Evolutionary conservation across 306 rosid species (phyloP).

Genomic region (Acacia acuminata): DNA sequence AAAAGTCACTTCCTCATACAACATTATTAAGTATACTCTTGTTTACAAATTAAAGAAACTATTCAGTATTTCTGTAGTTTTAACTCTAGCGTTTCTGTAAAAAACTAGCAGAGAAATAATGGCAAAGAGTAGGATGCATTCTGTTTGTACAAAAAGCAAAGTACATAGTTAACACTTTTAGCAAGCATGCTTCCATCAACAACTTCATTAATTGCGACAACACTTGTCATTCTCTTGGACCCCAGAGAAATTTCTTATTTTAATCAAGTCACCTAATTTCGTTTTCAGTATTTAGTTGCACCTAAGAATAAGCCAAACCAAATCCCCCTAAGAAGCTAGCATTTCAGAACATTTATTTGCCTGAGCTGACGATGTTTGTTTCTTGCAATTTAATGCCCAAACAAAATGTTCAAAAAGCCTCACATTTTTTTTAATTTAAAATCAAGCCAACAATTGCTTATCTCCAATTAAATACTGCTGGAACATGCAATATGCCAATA

Average conservation of each 20-base stretch:
- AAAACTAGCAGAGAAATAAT: neutral
- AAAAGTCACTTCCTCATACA: neutral
- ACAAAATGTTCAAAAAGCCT: neutral
- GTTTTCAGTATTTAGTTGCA: neutral
- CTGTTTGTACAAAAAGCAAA: neutral
- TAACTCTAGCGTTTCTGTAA: neutral
- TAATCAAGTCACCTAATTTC: neutral
- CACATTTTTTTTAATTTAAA: neutral
- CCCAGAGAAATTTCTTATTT: neutral
- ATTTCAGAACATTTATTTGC: neutral
- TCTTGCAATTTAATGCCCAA: neutral
- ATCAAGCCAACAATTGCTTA: conserved; percentile 8
- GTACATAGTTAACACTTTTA: neutral
- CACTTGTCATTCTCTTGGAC: neutral
- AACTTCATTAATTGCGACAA: neutral
- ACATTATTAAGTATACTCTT: neutral
- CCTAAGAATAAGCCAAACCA: neutral
- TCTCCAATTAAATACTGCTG: conserved; percentile 17
- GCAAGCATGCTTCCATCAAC: neutral
- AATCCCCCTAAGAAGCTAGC: neutral
- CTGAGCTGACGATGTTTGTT: neutral
- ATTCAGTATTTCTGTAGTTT: neutral
- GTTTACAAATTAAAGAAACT: neutral
- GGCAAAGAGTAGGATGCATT: neutral
- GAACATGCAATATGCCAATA: conserved; percentile 15